These are phyloP conservation scores for Candida pseudoglaebosa DNA, from an alignment of 805 yeast genomes.

Conservation along the genomic window DNA sequence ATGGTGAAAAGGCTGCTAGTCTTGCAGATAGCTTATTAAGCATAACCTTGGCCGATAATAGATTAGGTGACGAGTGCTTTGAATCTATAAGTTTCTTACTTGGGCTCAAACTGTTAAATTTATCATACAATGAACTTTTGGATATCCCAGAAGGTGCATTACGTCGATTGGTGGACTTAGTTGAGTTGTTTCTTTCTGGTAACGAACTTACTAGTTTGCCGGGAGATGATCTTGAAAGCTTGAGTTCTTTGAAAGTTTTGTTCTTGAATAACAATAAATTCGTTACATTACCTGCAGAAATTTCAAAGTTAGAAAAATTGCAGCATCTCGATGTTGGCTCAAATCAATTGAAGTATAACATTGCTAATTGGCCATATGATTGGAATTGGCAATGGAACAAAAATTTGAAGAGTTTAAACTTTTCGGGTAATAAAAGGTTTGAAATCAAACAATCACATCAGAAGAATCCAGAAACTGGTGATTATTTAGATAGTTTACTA, in stretches of 20 bases:
- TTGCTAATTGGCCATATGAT: slow-evolving; percentile 91
- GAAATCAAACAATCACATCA: slow-evolving; percentile 73
- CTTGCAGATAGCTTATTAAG: slow-evolving; percentile 50
- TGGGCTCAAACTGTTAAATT: slow-evolving; percentile 59
- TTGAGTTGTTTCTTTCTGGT: slow-evolving; percentile 76
- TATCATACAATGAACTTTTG: slow-evolving; percentile 78
- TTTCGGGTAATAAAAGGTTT: slow-evolving; percentile 88
- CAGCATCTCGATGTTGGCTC: slow-evolving; percentile 85
- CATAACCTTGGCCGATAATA: slow-evolving; percentile 77
- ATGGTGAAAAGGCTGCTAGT: slow-evolving; percentile 1
- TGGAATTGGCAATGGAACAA: slow-evolving; percentile 96
- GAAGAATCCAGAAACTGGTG: slow-evolving; percentile 50
- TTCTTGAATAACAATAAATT: slow-evolving; percentile 81
- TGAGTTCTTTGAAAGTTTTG: slow-evolving; percentile 55
- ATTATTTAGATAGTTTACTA: slow-evolving; percentile 64
- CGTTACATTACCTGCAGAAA: slow-evolving; percentile 83
- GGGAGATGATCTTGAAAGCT: slow-evolving; percentile 72
- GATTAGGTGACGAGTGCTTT: slow-evolving; percentile 73
- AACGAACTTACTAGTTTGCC: slow-evolving; percentile 76
- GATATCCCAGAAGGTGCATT: slow-evolving; percentile 80
- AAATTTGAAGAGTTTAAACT: slow-evolving; percentile 72
- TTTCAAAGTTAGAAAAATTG: slow-evolving; percentile 62
- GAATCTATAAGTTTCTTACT: slow-evolving; percentile 57
- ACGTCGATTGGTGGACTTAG: slow-evolving; percentile 50
- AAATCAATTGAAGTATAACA: slow-evolving; percentile 84